Evolutionary conservation across 2,329 filamentous ascomycete species (phyloP), one percentile per base, ranked within the genome.

Genomic region (Mycocentrospora acerina): DNA sequence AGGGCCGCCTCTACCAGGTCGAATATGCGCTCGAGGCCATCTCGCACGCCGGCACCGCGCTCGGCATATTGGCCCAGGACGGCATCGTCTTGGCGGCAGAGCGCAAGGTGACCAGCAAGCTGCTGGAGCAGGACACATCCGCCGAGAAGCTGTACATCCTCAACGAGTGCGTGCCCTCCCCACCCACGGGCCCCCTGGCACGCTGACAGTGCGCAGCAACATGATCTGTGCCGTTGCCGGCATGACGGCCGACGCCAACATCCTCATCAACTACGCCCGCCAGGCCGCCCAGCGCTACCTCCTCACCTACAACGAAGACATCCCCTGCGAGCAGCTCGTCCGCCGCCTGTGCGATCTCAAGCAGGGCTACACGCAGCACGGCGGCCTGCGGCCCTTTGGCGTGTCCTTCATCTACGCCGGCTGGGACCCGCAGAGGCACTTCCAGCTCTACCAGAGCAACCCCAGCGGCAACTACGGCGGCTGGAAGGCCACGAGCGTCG

Each of bases 321-420:
- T 98, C 53, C 93, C 93, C 43, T 98, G 93, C 77, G 93, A 98
- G 72, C 93, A 98, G 73, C 88, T 98, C 42, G 93, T 98, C 46
- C 90, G 93, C 60, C 83, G 89, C 59, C 80, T 98, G 62, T 98
- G 94, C 74, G 93, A 98, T 76, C 77, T 97, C 55, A 98, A 98
- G 80, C 93, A 98, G 74, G 91, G 93, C 47, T 98, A 98, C 77
- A 98, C 93, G 52, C 93, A 98, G 71, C 93, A 97, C 66, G 93
- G 93, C 79, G 93, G 93, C 76, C 86, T 98, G 42, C 88, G 93
- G 58, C 93, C 93, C 12, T 98, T 98, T 60, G 93, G 93, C 71
- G 93, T 98, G 32, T 96, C 90, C 32, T 97, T 98, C 81, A 97
- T 98, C 79, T 98, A 98, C 68, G 94, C 94, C 33, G 93, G 93